Conservation (phyloP, 2,329 filamentous ascomycete genomes). For the Ophiostoma angusticollis region DNA sequence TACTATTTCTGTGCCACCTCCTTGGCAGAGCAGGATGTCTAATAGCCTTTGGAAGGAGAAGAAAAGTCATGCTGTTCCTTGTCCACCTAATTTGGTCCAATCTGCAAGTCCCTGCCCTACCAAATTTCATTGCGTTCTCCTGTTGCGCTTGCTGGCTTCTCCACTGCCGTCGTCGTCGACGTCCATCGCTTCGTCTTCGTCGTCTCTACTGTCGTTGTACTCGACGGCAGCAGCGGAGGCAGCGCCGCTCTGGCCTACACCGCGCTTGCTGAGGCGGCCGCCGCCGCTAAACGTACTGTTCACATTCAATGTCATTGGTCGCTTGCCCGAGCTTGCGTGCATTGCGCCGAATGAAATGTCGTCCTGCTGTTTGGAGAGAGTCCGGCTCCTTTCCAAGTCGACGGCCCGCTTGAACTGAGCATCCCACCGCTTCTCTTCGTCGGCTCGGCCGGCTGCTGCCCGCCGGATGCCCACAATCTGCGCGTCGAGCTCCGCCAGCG, state of each 20-base stretch:
- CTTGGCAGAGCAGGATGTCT: no score
- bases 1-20: no score
- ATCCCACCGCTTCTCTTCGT: constrained; percentile 34
- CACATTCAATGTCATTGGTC: constrained; percentile 15
- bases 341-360: no score
- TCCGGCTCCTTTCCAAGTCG: constrained; percentile 27
- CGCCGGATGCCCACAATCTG: constrained; percentile 57
- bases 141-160: constrained; percentile 38
- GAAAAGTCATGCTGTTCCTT: no score
- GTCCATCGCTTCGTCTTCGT: constrained; percentile 30
- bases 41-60: no score
- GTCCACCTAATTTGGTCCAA: neutral
- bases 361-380: constrained; percentile 16
- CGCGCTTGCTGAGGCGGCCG: constrained; percentile 9
- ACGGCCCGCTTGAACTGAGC: constrained; percentile 36
- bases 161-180: constrained; percentile 36
- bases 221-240: neutral
- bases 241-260: neutral
- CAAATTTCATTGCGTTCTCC: constrained; percentile 28
- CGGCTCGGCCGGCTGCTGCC: constrained; percentile 40
- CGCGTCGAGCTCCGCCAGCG: constrained; percentile 60
- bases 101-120: neutral
- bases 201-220: constrained; percentile 35
- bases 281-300: constrained; percentile 9
- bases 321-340: constrained; percentile 13